Evolutionary conservation across 1,284 basidiomycete genomes (phyloP).

Genomic region (Golubevia pallescens): DNA sequence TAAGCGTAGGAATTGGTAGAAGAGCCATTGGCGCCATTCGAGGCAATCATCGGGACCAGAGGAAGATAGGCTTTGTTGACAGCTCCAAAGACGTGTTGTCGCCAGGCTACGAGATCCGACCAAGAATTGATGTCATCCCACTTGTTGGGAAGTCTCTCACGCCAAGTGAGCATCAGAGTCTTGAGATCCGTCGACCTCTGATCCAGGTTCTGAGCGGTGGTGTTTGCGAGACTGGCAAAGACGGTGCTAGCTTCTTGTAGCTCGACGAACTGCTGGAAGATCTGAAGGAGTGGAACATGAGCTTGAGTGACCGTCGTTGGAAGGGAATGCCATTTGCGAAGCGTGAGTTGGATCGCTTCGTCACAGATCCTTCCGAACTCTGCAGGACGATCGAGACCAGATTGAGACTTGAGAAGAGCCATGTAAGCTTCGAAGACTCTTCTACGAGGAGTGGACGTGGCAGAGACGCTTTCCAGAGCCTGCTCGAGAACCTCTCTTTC

Average conservation of each 20-base stretch:
- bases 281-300: constrained; percentile 91
- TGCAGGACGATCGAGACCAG: constrained; percentile 22
- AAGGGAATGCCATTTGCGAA: constrained; percentile 93
- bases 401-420: constrained; percentile 73
- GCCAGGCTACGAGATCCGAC: constrained; percentile 97
- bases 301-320: constrained; percentile 85
- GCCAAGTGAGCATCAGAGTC: constrained; percentile 74
- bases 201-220: constrained; percentile 87
- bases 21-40: constrained; percentile 68
- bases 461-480: constrained; percentile 80
- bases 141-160: constrained; percentile 91
- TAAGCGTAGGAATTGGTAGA: constrained; percentile 80
- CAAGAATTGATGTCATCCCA: constrained; percentile 99
- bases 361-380: constrained; percentile 74
- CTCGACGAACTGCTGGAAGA: constrained; percentile 99
- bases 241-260: constrained; percentile 83
- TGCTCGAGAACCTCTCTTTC: constrained; percentile 82
- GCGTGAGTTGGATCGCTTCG: constrained; percentile 93
- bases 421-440: constrained; percentile 96
- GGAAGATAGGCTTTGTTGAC: constrained; percentile 98
- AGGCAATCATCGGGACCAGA: constrained; percentile 67
- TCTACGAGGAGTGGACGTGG: constrained; percentile 87
- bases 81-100: constrained; percentile 86
- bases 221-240: constrained; percentile 85
- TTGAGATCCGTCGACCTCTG: constrained; percentile 94